A percentile compares a stretch with the other conserved stretches of the same genome.
Evolutionary conservation across 257 asterid genomes (phyloP).

Genomic region (Solanum lycopersicoides): DNA sequence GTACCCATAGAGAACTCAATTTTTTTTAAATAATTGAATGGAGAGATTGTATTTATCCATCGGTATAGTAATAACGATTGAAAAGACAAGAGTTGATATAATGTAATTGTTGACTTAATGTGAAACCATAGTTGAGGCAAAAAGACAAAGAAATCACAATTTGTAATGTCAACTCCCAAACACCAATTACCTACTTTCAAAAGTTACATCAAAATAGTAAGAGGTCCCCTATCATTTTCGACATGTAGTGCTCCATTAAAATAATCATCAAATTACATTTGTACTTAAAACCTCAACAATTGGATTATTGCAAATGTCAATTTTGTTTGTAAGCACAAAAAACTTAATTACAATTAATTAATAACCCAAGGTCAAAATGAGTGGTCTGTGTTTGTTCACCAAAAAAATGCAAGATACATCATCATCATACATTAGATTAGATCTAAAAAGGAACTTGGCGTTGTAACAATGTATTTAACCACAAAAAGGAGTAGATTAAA

Average conservation of each 20-base stretch:
- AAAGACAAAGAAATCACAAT: neutral
- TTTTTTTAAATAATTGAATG: too few relatives aligned
- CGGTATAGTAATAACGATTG: neutral
- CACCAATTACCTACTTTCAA: neutral
- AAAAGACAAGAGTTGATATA: neutral
- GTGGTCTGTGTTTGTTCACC: neutral
- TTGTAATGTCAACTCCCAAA: neutral
- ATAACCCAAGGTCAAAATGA: neutral
- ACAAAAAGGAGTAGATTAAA: neutral
- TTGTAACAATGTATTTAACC: neutral
- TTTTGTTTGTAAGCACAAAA: neutral
- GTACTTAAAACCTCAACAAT: neutral
- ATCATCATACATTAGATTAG: neutral
- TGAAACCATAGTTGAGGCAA: neutral
- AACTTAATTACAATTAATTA: neutral
- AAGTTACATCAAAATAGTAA: neutral
- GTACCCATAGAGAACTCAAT: neutral
- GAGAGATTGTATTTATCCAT: neutral
- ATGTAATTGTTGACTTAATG: neutral
- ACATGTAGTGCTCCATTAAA: neutral
- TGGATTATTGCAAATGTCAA: neutral
- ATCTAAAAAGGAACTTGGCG: neutral
- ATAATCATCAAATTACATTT: neutral
- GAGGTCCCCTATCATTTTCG: neutral
- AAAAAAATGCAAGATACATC: neutral